Percentiles rank a stretch among this genome's conserved stretches.
These are phyloP conservation scores for Dothistroma septosporum DNA, from an alignment of 2,329 filamentous ascomycete species.

Conservation along the genomic window DNA sequence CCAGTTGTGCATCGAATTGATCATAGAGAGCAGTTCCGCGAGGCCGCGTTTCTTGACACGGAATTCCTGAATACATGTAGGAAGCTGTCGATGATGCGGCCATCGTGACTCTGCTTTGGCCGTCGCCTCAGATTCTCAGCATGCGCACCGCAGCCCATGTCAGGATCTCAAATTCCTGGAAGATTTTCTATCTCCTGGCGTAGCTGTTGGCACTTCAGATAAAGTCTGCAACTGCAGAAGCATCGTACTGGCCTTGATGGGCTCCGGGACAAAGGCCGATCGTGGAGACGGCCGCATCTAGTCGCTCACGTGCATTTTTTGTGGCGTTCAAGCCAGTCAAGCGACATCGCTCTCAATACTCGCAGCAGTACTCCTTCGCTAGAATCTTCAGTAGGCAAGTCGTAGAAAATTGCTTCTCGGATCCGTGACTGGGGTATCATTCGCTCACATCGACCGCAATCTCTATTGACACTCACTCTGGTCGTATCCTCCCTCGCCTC, in stretches of 20 bases:
- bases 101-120: neutral
- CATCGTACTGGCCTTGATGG: neutral
- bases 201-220: neutral
- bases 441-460: neutral
- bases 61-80: neutral
- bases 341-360: neutral
- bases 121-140: neutral
- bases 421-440: neutral
- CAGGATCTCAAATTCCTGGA: neutral
- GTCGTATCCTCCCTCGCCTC: slow-evolving; percentile 23
- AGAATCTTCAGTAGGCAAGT: neutral
- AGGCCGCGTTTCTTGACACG: neutral
- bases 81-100: neutral
- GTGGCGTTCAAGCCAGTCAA: neutral
- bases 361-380: neutral
- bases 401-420: neutral
- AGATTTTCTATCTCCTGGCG: neutral
- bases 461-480: slow-evolving; percentile 13
- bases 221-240: neutral
- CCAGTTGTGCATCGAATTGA: too few species aligned
- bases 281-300: neutral
- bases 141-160: neutral
- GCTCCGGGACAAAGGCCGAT: neutral
- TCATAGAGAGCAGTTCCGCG: too few species aligned
- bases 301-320: neutral